phyloP scores from a whole-genome alignment of 345 rosid genomes.

The Rhodamnia argentea region DNA sequence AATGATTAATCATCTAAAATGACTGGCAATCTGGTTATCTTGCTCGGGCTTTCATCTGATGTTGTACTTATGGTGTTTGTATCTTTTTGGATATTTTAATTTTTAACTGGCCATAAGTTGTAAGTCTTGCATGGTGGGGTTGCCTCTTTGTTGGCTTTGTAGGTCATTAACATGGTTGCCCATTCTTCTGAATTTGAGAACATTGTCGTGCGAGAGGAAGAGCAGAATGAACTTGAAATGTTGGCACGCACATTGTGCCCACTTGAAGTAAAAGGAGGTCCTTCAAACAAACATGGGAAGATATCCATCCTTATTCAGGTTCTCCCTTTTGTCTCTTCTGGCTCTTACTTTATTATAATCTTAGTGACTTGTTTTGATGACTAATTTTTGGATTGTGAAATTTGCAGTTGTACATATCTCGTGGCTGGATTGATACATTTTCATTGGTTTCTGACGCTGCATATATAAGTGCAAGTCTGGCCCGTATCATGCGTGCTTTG shows the following conservation, averaged over 20 bases:
- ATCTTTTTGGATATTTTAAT: not conserved
- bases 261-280: conserved; percentile 83
- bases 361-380: not conserved
- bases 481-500: conserved; percentile 91
- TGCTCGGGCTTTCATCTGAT: not conserved
- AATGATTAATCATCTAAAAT: not conserved
- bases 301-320: conserved; percentile 97
- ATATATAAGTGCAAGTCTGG: conserved; percentile 96
- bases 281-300: conserved; percentile 92
- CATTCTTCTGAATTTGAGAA: conserved; percentile 94
- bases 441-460: conserved; percentile 94
- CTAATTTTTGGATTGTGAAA: not conserved
- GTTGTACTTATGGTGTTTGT: not conserved
- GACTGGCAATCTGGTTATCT: not conserved
- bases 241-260: conserved; percentile 76
- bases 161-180: conserved; percentile 96
- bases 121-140: not conserved
- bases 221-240: conserved; percentile 87
- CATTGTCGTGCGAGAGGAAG: conserved; percentile 96
- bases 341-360: not conserved
- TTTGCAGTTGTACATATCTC: conserved; percentile 89
- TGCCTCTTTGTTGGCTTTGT: conserved; percentile 2
- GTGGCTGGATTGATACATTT: conserved; percentile 84
- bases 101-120: not conserved
- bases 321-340: not conserved